Percentiles rank a stretch among this genome's conserved stretches.
These are phyloP conservation scores for Salix arbutifolia DNA, from an alignment of 345 rosid species.

Conservation along the genomic window DNA sequence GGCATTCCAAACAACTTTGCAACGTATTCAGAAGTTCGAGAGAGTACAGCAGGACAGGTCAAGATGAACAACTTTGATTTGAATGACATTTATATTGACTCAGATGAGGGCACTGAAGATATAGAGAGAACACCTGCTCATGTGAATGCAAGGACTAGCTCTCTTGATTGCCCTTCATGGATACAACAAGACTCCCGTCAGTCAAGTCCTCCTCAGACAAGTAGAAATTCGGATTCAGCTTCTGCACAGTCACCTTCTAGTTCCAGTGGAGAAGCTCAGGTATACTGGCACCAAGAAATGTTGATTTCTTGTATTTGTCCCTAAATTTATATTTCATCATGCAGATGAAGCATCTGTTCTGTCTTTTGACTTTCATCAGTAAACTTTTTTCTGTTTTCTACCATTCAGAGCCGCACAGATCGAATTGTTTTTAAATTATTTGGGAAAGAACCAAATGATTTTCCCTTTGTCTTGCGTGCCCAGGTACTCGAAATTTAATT, in stretches of 20 bases:
- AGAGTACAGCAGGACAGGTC: conserved; percentile 40
- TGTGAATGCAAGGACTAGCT: conserved; percentile 52
- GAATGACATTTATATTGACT: conserved; percentile 79
- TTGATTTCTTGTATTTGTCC: background rate
- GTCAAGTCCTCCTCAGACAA: conserved; percentile 94
- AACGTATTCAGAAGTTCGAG: conserved; percentile 32
- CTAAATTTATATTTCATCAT: background rate
- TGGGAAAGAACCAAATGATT: conserved; percentile 93
- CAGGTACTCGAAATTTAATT: conserved; percentile 51
- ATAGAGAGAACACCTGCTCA: conserved; percentile 65
- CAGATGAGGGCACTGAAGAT: conserved; percentile 76
- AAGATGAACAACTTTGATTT: conserved; percentile 88
- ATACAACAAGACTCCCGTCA: conserved; percentile 71
- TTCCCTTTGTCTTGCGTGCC: conserved; percentile 74
- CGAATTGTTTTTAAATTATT: conserved; percentile 88
- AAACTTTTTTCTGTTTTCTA: conserved; percentile 9
- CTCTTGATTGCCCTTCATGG: conserved; percentile 86
- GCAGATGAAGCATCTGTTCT: conserved; percentile 3
- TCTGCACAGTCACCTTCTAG: conserved; percentile 97
- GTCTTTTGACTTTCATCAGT: background rate
- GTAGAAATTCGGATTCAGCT: conserved; percentile 94
- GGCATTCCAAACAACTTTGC: conserved; percentile 19
- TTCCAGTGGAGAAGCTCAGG: conserved; percentile 89
- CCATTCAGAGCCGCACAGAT: conserved; percentile 83
- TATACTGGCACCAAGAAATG: conserved; percentile 20